Conservation (phyloP, 306 rosid genomes). For the Dryas alaskensis region DNA sequence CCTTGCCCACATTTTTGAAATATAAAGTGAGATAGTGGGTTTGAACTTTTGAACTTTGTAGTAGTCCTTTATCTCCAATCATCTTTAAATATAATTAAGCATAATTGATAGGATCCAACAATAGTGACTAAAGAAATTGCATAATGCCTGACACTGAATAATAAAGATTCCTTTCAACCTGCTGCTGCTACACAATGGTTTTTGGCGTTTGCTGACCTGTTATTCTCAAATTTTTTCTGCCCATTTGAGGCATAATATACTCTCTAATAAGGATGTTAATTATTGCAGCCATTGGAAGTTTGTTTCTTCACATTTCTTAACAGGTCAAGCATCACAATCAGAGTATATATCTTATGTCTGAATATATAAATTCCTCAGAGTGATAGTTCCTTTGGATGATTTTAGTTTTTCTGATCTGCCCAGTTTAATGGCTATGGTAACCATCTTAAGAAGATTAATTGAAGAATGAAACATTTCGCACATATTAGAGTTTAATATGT, state of each 20-base stretch:
- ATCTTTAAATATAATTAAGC: neutral
- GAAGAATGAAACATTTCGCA: too few species aligned
- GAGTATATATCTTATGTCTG: too few species aligned
- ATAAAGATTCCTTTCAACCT: constrained; percentile 9
- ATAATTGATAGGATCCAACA: neutral
- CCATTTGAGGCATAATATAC: neutral
- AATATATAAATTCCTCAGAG: too few species aligned
- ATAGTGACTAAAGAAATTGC: neutral
- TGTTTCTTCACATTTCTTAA: too few species aligned
- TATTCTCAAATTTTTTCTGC: neutral
- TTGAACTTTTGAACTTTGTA: constrained; percentile 5
- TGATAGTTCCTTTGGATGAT: too few species aligned
- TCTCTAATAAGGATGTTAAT: neutral
- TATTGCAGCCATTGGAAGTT: neutral
- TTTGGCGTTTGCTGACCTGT: neutral
- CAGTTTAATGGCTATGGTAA: too few species aligned
- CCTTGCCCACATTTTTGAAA: neutral
- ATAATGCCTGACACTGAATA: constrained; percentile 1
- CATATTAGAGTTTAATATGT: too few species aligned
- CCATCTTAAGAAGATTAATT: too few species aligned
- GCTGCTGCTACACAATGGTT: neutral
- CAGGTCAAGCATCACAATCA: too few species aligned
- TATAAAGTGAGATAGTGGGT: constrained; percentile 15
- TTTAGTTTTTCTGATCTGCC: too few species aligned
- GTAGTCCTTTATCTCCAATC: neutral